Percentiles rank a stretch among this genome's conserved stretches.
These are phyloP conservation scores for Ophiostoma montium DNA, from an alignment of 2,329 filamentous ascomycete species.

Conservation along the genomic window DNA sequence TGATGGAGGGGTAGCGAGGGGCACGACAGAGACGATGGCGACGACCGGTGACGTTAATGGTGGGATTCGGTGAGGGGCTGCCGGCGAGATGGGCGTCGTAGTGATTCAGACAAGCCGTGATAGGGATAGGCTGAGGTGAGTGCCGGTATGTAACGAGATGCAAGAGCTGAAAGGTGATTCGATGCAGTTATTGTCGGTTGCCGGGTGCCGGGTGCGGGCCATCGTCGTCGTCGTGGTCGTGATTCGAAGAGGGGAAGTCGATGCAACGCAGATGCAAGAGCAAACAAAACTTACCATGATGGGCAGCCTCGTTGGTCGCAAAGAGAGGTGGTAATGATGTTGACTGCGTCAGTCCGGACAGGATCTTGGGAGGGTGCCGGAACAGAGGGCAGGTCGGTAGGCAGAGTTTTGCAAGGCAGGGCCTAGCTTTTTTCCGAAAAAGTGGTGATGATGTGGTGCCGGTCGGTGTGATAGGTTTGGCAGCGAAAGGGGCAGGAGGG, in stretches of 20 bases:
- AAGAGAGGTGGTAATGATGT: not conserved
- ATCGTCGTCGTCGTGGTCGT: not conserved
- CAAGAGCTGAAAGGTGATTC: not conserved
- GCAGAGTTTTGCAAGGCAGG: not conserved
- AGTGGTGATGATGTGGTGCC: not conserved
- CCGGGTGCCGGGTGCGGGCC: too few relatives aligned
- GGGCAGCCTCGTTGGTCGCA: not conserved
- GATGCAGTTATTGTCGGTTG: not conserved
- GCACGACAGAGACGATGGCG: not conserved
- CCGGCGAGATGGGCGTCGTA: not conserved
- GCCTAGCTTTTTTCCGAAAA: not conserved
- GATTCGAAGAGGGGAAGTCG: not conserved
- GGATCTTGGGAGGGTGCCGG: not conserved
- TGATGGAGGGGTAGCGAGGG: too few relatives aligned
- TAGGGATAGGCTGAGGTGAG: not conserved
- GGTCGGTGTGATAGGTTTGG: not conserved
- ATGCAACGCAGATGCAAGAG: too few relatives aligned
- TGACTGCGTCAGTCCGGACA: not conserved
- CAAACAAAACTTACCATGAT: conserved; percentile 1
- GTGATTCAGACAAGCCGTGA: not conserved
- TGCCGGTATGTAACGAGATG: not conserved
- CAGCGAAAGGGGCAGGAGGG: not conserved
- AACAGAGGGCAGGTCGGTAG: not conserved
- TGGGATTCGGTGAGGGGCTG: not conserved
- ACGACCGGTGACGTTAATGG: not conserved